These are phyloP conservation scores for Talaromyces sp. DNA, from an alignment of 2,329 filamentous ascomycete genomes.

Conservation along the genomic window DNA sequence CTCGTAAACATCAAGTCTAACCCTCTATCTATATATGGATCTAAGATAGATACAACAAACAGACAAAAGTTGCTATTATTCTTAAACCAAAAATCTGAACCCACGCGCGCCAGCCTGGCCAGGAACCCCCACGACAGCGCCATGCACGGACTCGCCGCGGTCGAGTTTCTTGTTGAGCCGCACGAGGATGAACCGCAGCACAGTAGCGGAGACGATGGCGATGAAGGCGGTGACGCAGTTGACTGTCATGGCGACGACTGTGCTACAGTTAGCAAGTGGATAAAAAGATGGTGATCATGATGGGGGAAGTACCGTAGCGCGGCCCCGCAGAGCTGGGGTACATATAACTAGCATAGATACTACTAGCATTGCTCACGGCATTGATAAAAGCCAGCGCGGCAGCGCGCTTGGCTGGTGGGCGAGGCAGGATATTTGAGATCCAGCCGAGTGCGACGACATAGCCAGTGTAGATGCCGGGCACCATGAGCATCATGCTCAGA, in stretches of 20 bases:
- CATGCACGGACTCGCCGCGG: conserved; percentile 13
- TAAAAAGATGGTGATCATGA: conserved; percentile 33
- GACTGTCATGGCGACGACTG: conserved; percentile 59
- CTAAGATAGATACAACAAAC: background rate
- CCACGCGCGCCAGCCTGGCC: conserved; percentile 4
- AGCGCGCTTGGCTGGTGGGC: conserved; percentile 36
- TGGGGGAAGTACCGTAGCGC: conserved; percentile 28
- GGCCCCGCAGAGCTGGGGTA: conserved; percentile 50
- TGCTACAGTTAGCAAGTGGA: conserved; percentile 1
- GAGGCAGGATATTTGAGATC: conserved; percentile 30
- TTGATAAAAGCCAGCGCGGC: conserved; percentile 34
- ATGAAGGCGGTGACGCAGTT: conserved; percentile 62
- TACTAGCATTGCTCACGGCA: conserved; percentile 41
- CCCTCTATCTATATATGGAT: background rate
- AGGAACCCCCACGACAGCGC: conserved; percentile 2
- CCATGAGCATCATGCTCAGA: conserved; percentile 17
- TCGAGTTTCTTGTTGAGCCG: conserved; percentile 67
- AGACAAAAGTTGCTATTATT: background rate
- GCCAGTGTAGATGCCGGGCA: conserved; percentile 47
- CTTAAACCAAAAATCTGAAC: conserved; percentile 6
- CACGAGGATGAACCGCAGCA: conserved; percentile 59
- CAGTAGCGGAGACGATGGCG: conserved; percentile 58
- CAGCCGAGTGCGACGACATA: conserved; percentile 35
- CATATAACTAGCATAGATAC: conserved; percentile 67
- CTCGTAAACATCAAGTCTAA: background rate